These are phyloP conservation scores for Raddia guianensis DNA, from an alignment of 176 grass and related monocot species.

Conservation along the genomic window DNA sequence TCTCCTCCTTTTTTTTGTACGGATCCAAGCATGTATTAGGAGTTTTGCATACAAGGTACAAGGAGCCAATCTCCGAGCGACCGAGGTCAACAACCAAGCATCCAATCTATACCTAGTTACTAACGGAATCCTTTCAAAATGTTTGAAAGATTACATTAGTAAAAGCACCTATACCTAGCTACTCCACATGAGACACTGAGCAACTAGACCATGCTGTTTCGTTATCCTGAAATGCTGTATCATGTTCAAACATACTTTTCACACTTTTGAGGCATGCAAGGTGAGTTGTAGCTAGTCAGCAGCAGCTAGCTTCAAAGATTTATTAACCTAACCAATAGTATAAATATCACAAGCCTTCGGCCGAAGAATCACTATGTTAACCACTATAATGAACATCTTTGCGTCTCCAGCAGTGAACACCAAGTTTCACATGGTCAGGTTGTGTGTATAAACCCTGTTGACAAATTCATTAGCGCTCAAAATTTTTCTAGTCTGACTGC, in stretches of 20 bases:
- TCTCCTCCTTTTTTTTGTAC: no score
- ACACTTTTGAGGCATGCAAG: background rate
- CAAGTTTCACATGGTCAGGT: background rate
- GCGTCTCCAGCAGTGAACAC: background rate
- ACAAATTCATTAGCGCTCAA: background rate
- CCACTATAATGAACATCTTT: background rate
- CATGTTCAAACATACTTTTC: background rate
- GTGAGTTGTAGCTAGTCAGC: constrained; percentile 2
- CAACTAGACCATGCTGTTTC: background rate
- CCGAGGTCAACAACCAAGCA: background rate
- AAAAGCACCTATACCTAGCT: background rate
- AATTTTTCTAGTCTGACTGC: constrained; percentile 7
- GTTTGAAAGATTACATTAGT: background rate
- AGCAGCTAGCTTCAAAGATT: background rate
- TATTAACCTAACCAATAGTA: background rate
- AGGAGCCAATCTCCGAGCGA: background rate
- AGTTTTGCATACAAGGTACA: constrained; percentile 1
- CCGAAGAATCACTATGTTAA: constrained; percentile 11
- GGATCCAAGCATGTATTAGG: no score
- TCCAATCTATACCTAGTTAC: background rate
- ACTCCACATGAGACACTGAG: background rate
- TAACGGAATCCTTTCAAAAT: no score
- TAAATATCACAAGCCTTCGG: background rate
- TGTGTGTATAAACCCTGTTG: background rate
- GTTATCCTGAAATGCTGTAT: constrained; percentile 2